Evolutionary conservation across 495 filamentous ascomycete genomes (phyloP).

Genomic region (Coniosporium apollinis): DNA sequence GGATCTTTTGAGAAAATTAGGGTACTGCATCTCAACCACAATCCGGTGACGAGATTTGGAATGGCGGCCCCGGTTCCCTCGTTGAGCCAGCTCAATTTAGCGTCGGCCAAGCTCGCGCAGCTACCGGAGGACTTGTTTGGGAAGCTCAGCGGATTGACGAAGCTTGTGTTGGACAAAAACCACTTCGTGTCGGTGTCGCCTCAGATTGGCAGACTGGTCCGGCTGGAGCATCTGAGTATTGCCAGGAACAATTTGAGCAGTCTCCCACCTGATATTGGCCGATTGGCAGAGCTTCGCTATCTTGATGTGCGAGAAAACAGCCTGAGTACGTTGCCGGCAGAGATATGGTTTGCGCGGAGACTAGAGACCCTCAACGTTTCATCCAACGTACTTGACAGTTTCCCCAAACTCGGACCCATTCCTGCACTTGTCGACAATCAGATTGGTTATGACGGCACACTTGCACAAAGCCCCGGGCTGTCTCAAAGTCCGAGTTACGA

Average conservation of each 20-base stretch:
- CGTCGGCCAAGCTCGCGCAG: conserved; percentile 69
- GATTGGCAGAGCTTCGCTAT: conserved; percentile 63
- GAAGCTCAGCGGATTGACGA: conserved; percentile 68
- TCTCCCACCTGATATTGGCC: conserved; percentile 72
- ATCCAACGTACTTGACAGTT: conserved; percentile 75
- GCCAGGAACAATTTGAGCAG: conserved; percentile 73
- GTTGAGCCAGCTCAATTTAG: conserved; percentile 69
- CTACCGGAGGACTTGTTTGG: conserved; percentile 74
- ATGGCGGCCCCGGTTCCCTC: conserved; percentile 60
- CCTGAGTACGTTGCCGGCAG: conserved; percentile 67
- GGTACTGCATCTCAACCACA: conserved; percentile 73
- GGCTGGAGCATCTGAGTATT: conserved; percentile 82
- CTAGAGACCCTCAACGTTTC: conserved; percentile 88
- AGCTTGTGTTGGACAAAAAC: conserved; percentile 83
- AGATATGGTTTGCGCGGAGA: conserved; percentile 81
- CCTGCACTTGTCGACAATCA: no score
- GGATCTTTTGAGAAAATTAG: conserved; percentile 73
- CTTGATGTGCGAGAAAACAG: conserved; percentile 88
- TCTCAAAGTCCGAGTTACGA: conserved; percentile 53
- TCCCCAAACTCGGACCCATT: no score
- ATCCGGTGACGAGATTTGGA: conserved; percentile 85
- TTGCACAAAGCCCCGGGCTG: conserved; percentile 33
- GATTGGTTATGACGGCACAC: no score
- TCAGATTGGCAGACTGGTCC: conserved; percentile 67
- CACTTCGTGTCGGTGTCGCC: conserved; percentile 78